phyloP scores from a whole-genome alignment of 73 alveolate species.

The Durusdinium trenchii region DNA sequence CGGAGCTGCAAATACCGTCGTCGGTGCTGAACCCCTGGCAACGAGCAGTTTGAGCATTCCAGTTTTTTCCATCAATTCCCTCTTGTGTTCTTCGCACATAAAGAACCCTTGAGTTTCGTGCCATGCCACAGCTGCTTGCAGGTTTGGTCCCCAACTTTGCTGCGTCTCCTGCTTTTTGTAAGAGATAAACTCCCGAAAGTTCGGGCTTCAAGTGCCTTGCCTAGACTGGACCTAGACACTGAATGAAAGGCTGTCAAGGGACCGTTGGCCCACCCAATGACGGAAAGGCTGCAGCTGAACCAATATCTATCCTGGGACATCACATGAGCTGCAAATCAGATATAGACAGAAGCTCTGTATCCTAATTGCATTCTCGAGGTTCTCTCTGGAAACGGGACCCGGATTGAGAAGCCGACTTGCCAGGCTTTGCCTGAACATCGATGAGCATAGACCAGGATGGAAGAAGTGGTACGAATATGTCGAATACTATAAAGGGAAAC shows the following conservation, averaged over 20 bases:
- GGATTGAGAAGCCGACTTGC: slow-evolving; percentile 31
- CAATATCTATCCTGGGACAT: slow-evolving; percentile 51
- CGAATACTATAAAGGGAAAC: too few relatives aligned
- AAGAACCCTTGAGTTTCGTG: not conserved
- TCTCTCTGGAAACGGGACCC: not conserved
- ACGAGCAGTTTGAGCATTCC: not conserved
- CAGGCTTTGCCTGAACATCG: slow-evolving; percentile 39
- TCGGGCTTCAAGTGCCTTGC: not conserved
- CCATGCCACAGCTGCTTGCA: slow-evolving; percentile 68
- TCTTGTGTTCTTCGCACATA: not conserved
- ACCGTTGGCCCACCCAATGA: slow-evolving; percentile 40
- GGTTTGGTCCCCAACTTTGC: slow-evolving; percentile 55
- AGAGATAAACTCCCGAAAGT: not conserved
- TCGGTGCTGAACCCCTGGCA: slow-evolving; percentile 43
- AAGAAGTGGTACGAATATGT: too few relatives aligned
- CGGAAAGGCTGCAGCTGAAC: slow-evolving; percentile 57
- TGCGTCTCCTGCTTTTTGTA: slow-evolving; percentile 1
- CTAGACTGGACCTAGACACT: not conserved
- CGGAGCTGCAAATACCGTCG: slow-evolving; percentile 28
- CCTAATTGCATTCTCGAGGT: not conserved
- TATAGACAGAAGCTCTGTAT: not conserved
- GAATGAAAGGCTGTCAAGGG: not conserved
- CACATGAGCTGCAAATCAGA: too few relatives aligned
- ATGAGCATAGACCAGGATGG: too few relatives aligned
- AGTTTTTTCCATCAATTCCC: not conserved